Base-by-base conservation (phyloP, 352 stramenopile genomes). In the Globisporangium camurandrum region DNA sequence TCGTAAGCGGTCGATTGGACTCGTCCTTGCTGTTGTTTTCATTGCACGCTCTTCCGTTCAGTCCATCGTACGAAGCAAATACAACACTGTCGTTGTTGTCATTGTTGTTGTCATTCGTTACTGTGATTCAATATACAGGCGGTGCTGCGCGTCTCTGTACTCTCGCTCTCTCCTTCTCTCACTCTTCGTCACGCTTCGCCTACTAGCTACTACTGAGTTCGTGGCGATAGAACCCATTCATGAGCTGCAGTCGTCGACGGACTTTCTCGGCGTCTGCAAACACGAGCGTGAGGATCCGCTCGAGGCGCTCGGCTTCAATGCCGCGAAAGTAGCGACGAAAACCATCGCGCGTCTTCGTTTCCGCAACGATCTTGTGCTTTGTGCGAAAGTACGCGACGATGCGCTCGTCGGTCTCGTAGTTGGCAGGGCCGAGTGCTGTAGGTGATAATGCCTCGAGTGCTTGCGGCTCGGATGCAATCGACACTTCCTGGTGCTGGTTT, bases 1-100 rank as follows among this genome's bases (percentile, higher is more conserved):
- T 98, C 93, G 67, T 99, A 93, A 64, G 17, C 10, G 16, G 14
- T 40, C 34, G 16, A 22, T 7, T n/a, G n/a, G n/a, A n/a, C n/a
- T n/a, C n/a, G n/a, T n/a, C n/a, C n/a, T n/a, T n/a, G n/a, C n/a
- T n/a, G n/a, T n/a, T n/a, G n/a, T n/a, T n/a, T n/a, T n/a, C n/a
- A n/a, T n/a, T n/a, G n/a, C n/a, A n/a, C n/a, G n/a, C n/a, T n/a
- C n/a, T n/a, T n/a, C n/a, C n/a, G n/a, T n/a, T n/a, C n/a, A n/a
- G n/a, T n/a, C n/a, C n/a, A n/a, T n/a, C n/a, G n/a, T n/a, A n/a
- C n/a, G n/a, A n/a, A n/a, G n/a, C n/a, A n/a, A n/a, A n/a, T n/a
- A n/a, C n/a, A n/a, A n/a, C n/a, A n/a, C n/a, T n/a, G n/a, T n/a
- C n/a, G n/a, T n/a, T n/a, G n/a, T n/a, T n/a, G n/a, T n/a, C n/a